Conservation (phyloP, 345 rosid genomes). For the Arabidopsis thaliana region TAIR10.1 NC_003070.9:10244501-10245000, state of each 20-base stretch:
- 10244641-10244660: constrained; percentile 31
- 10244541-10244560: constrained; percentile 18
- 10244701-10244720: neutral
- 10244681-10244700: neutral
- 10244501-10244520: constrained; percentile 24
- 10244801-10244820: constrained; percentile 29
- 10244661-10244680: constrained; percentile 19
- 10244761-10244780: constrained; percentile 17
- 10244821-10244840: neutral
- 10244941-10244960: constrained; percentile 1
- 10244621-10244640: constrained; percentile 19
- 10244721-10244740: constrained; percentile 17
- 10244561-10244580: constrained; percentile 28
- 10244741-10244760: constrained; percentile 31
- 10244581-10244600: constrained; percentile 31
- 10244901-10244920: constrained; percentile 27
- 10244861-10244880: constrained; percentile 29
- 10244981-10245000: constrained; percentile 10
- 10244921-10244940: constrained; percentile 31
- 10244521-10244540: constrained; percentile 3
- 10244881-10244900: constrained; percentile 34
- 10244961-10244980: constrained; percentile 10
- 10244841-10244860: constrained; percentile 28
- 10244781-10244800: constrained; percentile 38
- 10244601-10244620: constrained; percentile 10